These are phyloP conservation scores for Cymbopogon citratus DNA, from an alignment of 176 grass and related monocot species.

Conservation along the genomic window DNA sequence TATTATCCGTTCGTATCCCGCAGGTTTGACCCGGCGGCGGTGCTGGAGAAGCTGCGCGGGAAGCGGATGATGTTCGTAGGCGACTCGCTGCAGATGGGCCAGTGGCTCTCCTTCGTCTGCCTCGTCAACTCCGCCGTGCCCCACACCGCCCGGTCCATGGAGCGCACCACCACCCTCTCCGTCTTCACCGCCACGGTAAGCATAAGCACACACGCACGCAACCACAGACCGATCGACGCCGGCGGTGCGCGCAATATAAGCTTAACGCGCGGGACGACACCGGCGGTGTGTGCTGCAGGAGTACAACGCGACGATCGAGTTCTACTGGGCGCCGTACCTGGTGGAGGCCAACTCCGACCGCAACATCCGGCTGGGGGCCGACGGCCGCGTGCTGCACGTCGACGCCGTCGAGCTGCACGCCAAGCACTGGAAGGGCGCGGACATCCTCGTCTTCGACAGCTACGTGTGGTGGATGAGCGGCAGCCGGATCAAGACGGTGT, in stretches of 20 bases:
- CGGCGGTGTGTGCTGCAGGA: neutral
- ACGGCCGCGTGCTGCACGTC: slow-evolving; percentile 47
- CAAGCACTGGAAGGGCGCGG: slow-evolving; percentile 37
- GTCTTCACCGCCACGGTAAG: slow-evolving; percentile 47
- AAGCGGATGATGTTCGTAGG: slow-evolving; percentile 80
- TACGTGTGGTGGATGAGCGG: slow-evolving; percentile 83
- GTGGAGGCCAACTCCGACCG: slow-evolving; percentile 57
- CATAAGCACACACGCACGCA: neutral
- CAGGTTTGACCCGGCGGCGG: slow-evolving; percentile 47
- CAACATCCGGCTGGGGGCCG: slow-evolving; percentile 28
- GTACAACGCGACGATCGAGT: slow-evolving; percentile 53
- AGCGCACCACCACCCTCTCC: slow-evolving; percentile 26
- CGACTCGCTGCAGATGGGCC: slow-evolving; percentile 71
- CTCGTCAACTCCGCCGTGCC: slow-evolving; percentile 52
- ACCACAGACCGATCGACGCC: no score
- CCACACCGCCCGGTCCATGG: slow-evolving; percentile 36
- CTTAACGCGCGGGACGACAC: neutral
- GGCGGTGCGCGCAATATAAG: neutral
- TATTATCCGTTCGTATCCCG: neutral
- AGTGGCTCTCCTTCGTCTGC: slow-evolving; percentile 71
- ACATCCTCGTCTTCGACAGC: slow-evolving; percentile 77
- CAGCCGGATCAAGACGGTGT: slow-evolving; percentile 59
- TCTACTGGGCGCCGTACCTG: slow-evolving; percentile 70
- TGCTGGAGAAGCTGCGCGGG: slow-evolving; percentile 66
- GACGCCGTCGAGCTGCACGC: slow-evolving; percentile 55